Evolutionary conservation across 495 filamentous ascomycete species (phyloP).

Genomic region (Niebla homalea): DNA sequence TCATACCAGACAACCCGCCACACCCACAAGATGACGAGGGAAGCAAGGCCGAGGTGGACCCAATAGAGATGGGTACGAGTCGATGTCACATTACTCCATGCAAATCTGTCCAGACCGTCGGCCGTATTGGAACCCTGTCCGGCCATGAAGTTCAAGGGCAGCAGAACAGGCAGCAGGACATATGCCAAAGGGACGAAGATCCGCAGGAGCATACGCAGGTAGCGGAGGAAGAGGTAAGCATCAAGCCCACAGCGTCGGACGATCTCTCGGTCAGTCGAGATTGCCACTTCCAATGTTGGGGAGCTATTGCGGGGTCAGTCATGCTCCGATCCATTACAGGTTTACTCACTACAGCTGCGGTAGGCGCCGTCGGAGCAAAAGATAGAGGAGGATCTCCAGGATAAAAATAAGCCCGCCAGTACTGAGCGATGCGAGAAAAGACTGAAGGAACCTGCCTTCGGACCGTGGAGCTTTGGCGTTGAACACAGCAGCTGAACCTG

Average conservation of each 20-base stretch:
- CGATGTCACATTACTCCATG: neutral
- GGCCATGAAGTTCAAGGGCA: neutral
- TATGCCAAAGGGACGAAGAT: neutral
- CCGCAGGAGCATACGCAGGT: neutral
- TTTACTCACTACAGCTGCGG: neutral
- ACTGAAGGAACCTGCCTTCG: neutral
- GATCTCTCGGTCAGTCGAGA: neutral
- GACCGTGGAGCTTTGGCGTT: neutral
- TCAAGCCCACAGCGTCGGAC: neutral
- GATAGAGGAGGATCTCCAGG: too few relatives aligned
- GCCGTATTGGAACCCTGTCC: neutral
- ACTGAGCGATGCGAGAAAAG: too few relatives aligned
- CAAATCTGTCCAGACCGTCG: neutral
- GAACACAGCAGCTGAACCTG: neutral
- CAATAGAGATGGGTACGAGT: neutral
- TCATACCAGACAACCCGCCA: neutral
- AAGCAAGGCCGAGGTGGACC: neutral
- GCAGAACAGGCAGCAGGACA: neutral
- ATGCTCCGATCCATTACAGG: neutral
- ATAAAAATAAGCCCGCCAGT: too few relatives aligned
- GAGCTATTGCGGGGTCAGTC: neutral
- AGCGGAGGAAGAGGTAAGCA: neutral
- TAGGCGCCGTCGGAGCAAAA: too few relatives aligned
- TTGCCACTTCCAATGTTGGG: neutral
- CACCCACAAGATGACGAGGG: neutral